A percentile compares a stretch with the other conserved stretches of the same genome.
Conservation (phyloP, 345 rosid genomes). For the Euphorbia pulcherrima region DNA sequence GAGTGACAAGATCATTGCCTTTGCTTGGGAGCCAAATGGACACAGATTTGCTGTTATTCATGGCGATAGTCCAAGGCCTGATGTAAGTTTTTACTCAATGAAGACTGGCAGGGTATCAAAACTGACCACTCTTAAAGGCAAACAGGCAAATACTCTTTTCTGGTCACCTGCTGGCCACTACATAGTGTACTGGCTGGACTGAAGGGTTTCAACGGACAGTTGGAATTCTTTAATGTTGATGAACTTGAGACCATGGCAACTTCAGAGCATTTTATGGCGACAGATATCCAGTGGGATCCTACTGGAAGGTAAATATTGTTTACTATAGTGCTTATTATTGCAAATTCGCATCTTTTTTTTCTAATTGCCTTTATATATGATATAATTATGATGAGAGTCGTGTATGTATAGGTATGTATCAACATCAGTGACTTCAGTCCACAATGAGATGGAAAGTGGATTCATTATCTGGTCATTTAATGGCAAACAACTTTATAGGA, state of each 20-base stretch:
- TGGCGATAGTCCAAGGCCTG: slow-evolving; percentile 90
- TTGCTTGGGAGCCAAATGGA: slow-evolving; percentile 99
- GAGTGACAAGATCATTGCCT: slow-evolving; percentile 89
- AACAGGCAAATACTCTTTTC: slow-evolving; percentile 91
- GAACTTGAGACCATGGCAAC: slow-evolving; percentile 96
- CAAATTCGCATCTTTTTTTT: too few relatives aligned
- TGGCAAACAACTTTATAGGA: slow-evolving; percentile 74
- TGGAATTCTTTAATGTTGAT: slow-evolving; percentile 86
- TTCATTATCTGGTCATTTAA: slow-evolving; percentile 92
- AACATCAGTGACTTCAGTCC: slow-evolving; percentile 79
- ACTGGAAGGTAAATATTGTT: slow-evolving; percentile 74
- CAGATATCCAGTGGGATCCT: slow-evolving; percentile 95
- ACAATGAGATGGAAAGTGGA: slow-evolving; percentile 94
- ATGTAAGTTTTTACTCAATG: slow-evolving; percentile 88
- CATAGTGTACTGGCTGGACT: slow-evolving; percentile 84
- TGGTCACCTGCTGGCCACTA: slow-evolving; percentile 92
- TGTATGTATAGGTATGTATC: slow-evolving; percentile 70
- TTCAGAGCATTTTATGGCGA: slow-evolving; percentile 89
- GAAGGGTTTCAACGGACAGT: slow-evolving; percentile 89
- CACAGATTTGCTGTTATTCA: slow-evolving; percentile 94
- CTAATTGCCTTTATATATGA: too few relatives aligned
- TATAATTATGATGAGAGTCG: too few relatives aligned
- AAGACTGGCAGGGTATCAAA: slow-evolving; percentile 73
- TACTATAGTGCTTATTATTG: too few relatives aligned
- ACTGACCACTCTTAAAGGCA: slow-evolving; percentile 76